Conservation (phyloP, 176 grass and related monocot genomes). For the Aechmea fasciata region DNA sequence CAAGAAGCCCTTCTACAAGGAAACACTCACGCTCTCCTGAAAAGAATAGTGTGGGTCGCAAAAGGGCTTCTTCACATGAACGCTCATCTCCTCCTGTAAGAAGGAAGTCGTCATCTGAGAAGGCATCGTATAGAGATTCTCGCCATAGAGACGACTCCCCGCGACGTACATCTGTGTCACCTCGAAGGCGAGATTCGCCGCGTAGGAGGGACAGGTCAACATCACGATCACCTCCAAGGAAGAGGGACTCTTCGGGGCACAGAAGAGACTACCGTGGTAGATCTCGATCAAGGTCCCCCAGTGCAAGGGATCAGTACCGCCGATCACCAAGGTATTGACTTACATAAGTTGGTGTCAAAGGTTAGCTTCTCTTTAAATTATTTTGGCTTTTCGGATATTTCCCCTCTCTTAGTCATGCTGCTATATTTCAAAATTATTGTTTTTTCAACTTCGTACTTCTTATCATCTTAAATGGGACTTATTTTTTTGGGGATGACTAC, state of each 20-base stretch:
- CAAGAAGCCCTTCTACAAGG: constrained; percentile 33
- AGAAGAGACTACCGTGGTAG: constrained; percentile 44
- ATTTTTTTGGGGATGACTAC: no score
- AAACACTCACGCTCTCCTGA: constrained; percentile 32
- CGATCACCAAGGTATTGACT: constrained; percentile 46
- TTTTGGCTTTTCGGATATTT: not conserved
- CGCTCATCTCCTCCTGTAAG: constrained; percentile 37
- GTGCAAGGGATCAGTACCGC: constrained; percentile 39
- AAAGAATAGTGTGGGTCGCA: constrained; percentile 28
- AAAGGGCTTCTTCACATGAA: constrained; percentile 43
- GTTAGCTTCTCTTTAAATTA: not conserved
- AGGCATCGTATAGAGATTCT: constrained; percentile 3
- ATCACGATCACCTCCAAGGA: constrained; percentile 57
- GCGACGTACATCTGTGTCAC: constrained; percentile 7
- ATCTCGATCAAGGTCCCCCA: constrained; percentile 62
- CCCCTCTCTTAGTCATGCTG: no score
- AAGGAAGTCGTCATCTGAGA: constrained; percentile 28
- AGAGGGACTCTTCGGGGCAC: constrained; percentile 41
- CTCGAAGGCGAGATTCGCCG: constrained; percentile 33
- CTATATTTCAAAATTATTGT: no score
- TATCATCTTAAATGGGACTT: no score
- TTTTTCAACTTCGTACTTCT: no score
- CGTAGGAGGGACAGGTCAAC: constrained; percentile 44
- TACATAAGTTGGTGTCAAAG: constrained; percentile 2
- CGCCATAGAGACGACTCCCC: constrained; percentile 17